These are phyloP conservation scores for Fragilaria radians DNA, from an alignment of 108 stramenopile genomes.

Conservation along the genomic window DNA sequence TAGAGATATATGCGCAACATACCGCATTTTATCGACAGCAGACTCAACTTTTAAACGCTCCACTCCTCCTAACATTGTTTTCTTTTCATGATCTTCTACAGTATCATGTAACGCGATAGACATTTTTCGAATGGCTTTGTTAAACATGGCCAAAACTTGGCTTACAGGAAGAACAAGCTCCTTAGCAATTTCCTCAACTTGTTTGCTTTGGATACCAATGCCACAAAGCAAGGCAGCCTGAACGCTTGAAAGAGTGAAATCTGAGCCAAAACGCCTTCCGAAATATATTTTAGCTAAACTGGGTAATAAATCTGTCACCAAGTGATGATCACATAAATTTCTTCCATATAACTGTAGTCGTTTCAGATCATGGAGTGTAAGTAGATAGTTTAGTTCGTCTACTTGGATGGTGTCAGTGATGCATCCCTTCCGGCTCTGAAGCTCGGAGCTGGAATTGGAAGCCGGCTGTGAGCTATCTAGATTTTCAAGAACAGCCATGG, in stretches of 20 bases:
- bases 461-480: slow-evolving; percentile 16
- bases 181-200: slow-evolving; percentile 63
- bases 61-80: slow-evolving; percentile 52
- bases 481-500: slow-evolving; percentile 68
- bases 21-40: slow-evolving; percentile 39
- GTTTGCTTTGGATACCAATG: slow-evolving; percentile 81
- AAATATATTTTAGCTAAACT: slow-evolving; percentile 87
- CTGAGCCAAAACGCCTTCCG: slow-evolving; percentile 67
- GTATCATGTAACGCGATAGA: slow-evolving; percentile 68
- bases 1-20: slow-evolving; percentile 64
- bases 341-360: slow-evolving; percentile 95
- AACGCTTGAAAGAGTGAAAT: slow-evolving; percentile 73
- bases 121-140: slow-evolving; percentile 91
- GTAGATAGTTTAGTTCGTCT: slow-evolving; percentile 69
- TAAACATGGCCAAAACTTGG: slow-evolving; percentile 94
- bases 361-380: slow-evolving; percentile 94
- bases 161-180: slow-evolving; percentile 87
- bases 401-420: slow-evolving; percentile 42
- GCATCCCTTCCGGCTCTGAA: slow-evolving; percentile 43
- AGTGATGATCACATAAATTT: slow-evolving; percentile 97
- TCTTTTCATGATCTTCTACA: slow-evolving; percentile 72
- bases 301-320: slow-evolving; percentile 94
- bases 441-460: slow-evolving; percentile 24
- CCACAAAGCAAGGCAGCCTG: slow-evolving; percentile 89
- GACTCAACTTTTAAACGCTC: slow-evolving; percentile 44